Evolutionary conservation across 345 rosid species (phyloP).

Genomic region (Schrenkiella parvula): DNA sequence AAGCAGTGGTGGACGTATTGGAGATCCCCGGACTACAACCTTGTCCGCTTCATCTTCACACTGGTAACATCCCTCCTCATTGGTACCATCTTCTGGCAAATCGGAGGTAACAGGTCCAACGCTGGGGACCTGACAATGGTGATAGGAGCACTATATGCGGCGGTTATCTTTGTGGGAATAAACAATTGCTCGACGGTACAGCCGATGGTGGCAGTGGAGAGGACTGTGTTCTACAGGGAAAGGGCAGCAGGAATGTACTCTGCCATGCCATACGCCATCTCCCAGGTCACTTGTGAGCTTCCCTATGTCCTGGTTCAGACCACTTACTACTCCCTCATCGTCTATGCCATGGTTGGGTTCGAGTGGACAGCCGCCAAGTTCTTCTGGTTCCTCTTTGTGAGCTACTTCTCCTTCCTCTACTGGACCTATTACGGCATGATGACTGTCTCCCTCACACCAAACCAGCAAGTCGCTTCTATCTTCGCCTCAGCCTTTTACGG

Average conservation of each 20-base stretch:
- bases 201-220: slow-evolving; percentile 59
- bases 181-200: slow-evolving; percentile 67
- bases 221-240: slow-evolving; percentile 70
- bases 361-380: slow-evolving; percentile 64
- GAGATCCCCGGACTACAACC: slow-evolving; percentile 70
- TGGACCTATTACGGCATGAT: slow-evolving; percentile 95
- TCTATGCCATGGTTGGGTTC: slow-evolving; percentile 73
- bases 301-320: slow-evolving; percentile 70
- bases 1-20: slow-evolving; percentile 68
- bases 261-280: slow-evolving; percentile 25
- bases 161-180: slow-evolving; percentile 52
- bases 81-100: slow-evolving; percentile 57
- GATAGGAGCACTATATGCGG: slow-evolving; percentile 58
- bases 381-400: slow-evolving; percentile 70
- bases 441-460: slow-evolving; percentile 83
- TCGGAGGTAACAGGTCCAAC: slow-evolving; percentile 43
- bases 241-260: slow-evolving; percentile 42
- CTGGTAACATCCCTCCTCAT: slow-evolving; percentile 42
- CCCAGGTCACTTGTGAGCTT: slow-evolving; percentile 62
- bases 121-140: slow-evolving; percentile 47
- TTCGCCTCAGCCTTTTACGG: slow-evolving; percentile 67
- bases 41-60: slow-evolving; percentile 50
- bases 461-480: slow-evolving; percentile 73
- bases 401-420: slow-evolving; percentile 82
- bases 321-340: slow-evolving; percentile 52